Evolutionary conservation across 2,329 filamentous ascomycete species (phyloP), one percentile per base, ranked within the genome.

Genomic region (Clarireedia paspali): DNA sequence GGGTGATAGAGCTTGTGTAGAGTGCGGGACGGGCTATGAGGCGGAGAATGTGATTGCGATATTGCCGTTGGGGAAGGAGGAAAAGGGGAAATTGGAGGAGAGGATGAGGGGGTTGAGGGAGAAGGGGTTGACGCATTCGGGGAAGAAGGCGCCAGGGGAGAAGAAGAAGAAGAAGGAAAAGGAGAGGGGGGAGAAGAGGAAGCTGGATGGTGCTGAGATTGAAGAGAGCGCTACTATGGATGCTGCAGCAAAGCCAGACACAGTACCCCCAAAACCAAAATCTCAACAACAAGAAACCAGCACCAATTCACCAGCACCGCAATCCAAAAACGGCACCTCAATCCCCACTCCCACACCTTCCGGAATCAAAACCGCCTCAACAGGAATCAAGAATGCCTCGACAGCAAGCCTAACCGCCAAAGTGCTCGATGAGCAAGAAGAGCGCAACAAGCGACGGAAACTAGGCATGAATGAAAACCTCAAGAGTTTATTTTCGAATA

Each of bases 361-460:
- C 30, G 30, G 30, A 34, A 34, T 2, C 9, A 34, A 34, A 12
- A 34, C 10, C 30, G 10, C 30, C 10, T 34, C 57, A 44, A 58
- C 60, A 26, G 83, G 86, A 10, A 96, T 97, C 70, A 96, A 96
- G 70, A 95, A 97, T 64, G 77, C 89, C 0, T 81, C 89, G 55
- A 94, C 94, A 0, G 91, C 92, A 0, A 87, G 84, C 3, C 73
- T 99, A 45, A 95, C 92, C 0, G 88, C 88, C 0, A 91, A 85
- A 63, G 91, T 99, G 0, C 70, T 97, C 26, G 86, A 87, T 24
- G 92, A 97, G 66, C 89, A 96, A 69, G 88, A 92, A 50, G 84
- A 87, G 66, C 79, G 81, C 55, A 91, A 90, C 62, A 96, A 92
- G 73, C 77, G 85, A 62, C 78, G 88, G 59, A 95, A 88, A 67